Evolutionary conservation across 2,329 filamentous ascomycete genomes (phyloP), one percentile per base, ranked within the genome.

Genomic region (Chrysosporium keratinophilum): DNA sequence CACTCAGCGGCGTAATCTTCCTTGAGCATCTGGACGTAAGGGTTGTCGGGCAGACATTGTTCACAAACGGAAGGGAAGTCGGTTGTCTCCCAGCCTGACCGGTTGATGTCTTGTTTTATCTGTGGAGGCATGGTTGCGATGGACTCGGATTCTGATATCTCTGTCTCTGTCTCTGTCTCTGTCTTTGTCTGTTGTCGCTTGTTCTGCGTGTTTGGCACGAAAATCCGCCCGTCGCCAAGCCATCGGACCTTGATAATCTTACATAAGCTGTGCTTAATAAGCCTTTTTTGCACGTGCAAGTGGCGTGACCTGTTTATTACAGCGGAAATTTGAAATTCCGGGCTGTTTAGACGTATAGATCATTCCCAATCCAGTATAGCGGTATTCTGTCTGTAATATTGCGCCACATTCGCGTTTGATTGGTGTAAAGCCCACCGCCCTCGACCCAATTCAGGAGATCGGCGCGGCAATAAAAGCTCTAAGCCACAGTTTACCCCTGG

Each of bases 1-100:
- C 86, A 88, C 72, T 90, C 85, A 54, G 85, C 87, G 63, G 89
- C 93, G 64, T 94, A 84, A 69, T 98, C 91, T 67, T 97, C 89
- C 72, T 98, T 98, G 57, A 98, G 78, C 90, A 98, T 97, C 72
- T 97, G 93, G 42, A 98, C 93, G 65, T 95, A 98, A 1, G 91
- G 91, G 64, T 97, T 97, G 58, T 95, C 90, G 14, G 91, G 90
- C 1, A 98, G 80, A 69, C 93, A 98, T 66, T 84, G 89, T 72
- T 98, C 93, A 75, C 81, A 76, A 14, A 74, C 73, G 2, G 74
- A 76, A 1, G 74, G 74, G 41, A 76, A 76, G 58, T 76, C 74
- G 17, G 72, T 74, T 4, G 88, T 86, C 72, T 98, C 93, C 89
- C 90, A 96, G 56, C 93, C 93, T 15, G 89, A 93, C 52, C 93